Conservation (phyloP, 805 yeast species). For the Vanderwaltozyma yarrowii region DNA sequence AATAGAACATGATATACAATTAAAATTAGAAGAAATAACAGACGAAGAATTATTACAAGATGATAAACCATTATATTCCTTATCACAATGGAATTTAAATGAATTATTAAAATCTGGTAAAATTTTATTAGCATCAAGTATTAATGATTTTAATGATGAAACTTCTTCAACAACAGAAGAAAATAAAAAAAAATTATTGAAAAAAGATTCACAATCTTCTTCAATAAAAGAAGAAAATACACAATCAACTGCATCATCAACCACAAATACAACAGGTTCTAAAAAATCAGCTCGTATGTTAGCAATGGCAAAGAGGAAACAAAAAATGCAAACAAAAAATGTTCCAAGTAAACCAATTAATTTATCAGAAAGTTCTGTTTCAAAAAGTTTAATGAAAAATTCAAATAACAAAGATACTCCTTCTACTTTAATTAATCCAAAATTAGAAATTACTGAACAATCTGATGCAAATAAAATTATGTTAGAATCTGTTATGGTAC, state of each 20-base stretch:
- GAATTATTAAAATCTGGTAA: conserved; percentile 23
- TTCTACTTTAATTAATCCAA: conserved; percentile 28
- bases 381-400: conserved; percentile 30
- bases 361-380: conserved; percentile 59
- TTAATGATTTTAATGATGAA: conserved; percentile 12
- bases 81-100: conserved; percentile 21
- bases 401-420: conserved; percentile 20
- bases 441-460: conserved; percentile 62
- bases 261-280: conserved; percentile 3
- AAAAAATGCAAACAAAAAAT: conserved; percentile 57
- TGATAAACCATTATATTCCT: conserved; percentile 12
- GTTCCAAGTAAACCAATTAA: conserved; percentile 48
- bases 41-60: conserved; percentile 17
- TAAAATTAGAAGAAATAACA: conserved; percentile 22
- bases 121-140: conserved; percentile 21
- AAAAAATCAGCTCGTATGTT: conserved; percentile 64
- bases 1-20: conserved; percentile 24
- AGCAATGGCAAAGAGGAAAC: conserved; percentile 90
- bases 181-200: conserved; percentile 7
- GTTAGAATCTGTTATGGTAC: conserved; percentile 67
- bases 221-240: not conserved
- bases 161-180: conserved; percentile 3
- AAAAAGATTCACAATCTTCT: conserved; percentile 6
- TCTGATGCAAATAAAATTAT: conserved; percentile 74
- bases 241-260: not conserved